Evolutionary conservation across 108 stramenopile species (phyloP), one percentile per base, ranked within the genome.

Genomic region (Stephanodiscus minutulus): DNA sequence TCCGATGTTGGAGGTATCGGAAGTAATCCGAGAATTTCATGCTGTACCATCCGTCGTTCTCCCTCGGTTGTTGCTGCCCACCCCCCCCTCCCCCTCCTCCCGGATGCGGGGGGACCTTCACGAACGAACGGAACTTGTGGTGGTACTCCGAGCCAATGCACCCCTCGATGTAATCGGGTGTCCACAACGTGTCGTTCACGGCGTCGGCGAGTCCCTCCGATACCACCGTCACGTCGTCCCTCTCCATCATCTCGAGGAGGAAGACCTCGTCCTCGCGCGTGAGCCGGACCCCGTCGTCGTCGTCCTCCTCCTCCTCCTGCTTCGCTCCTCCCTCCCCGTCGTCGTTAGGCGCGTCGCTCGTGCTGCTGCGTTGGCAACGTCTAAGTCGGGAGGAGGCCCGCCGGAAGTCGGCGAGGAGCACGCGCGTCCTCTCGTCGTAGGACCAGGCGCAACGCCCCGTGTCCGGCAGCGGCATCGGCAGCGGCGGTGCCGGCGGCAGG

Each of bases 211-310:
- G 64, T 10, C 88, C 91, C 41, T 87, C 72, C 18, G 78, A 80
- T 25, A 92, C 71, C 12, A 91, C 82, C 11, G 88, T 85, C 15
- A 91, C 73, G 53, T 91, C 88, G 57, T 84, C 76, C 61, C 88
- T 46, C 55, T 89, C 91, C 83, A 88, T 81, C 79, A 89, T 86
- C 28, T 64, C 22, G 18, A 89, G 61, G 22, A 91, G 72, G 59
- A 85, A 88, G 4, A 35, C 18, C 56, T 85, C 64, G 61, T 88
- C 87, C 36, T 69, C 73, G 7, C 13, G 50, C 29, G 31, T 28
- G 7, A 78, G 31, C 24, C 25, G 43, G 2, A 64, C 64, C 24
- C 55, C 11, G 43, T 3, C 13, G 11, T 15, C 15, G 12, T 44
- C 43, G 15, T 13, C 39, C 39, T 8, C 8, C 39, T 1, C 39